Conservation (phyloP, 2,329 filamentous ascomycete genomes). For the Aspergillus floridensis region DNA sequence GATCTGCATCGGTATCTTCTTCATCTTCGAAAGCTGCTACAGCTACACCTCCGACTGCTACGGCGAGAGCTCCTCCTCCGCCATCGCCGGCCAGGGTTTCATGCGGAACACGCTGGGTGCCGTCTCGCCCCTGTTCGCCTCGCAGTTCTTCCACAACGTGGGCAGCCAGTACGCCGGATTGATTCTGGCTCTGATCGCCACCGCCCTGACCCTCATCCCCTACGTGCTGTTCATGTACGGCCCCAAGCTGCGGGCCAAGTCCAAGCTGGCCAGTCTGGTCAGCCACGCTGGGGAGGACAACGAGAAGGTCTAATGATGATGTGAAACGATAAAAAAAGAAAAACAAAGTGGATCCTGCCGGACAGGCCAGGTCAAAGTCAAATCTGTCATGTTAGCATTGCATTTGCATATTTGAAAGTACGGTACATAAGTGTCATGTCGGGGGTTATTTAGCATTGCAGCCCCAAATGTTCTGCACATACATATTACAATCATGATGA, state of each 20-base stretch:
- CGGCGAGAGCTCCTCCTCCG: slow-evolving; percentile 40
- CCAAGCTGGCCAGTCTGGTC: slow-evolving; percentile 26
- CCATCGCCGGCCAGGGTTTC: slow-evolving; percentile 52
- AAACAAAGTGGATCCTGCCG: not conserved
- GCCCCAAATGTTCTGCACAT: not conserved
- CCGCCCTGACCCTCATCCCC: slow-evolving; percentile 32
- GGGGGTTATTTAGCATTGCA: not conserved
- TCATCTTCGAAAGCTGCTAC: slow-evolving; percentile 45
- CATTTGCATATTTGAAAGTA: not conserved
- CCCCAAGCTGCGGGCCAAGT: slow-evolving; percentile 29
- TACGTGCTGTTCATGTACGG: slow-evolving; percentile 32
- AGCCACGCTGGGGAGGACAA: not conserved
- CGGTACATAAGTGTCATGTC: not conserved
- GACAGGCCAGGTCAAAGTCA: slow-evolving; percentile 1
- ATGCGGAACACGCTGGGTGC: slow-evolving; percentile 55
- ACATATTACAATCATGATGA: not conserved
- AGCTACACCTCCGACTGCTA: slow-evolving; percentile 55
- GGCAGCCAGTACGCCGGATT: slow-evolving; percentile 54
- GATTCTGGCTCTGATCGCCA: slow-evolving; percentile 48
- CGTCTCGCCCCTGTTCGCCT: slow-evolving; percentile 52
- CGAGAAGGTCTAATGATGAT: not conserved
- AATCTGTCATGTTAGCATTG: not conserved
- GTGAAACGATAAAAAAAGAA: not conserved
- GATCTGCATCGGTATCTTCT: slow-evolving; percentile 55
- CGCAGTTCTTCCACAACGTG: slow-evolving; percentile 54